These are phyloP conservation scores for Xylaria digitata DNA, from an alignment of 2,329 filamentous ascomycete species.

Conservation along the genomic window DNA sequence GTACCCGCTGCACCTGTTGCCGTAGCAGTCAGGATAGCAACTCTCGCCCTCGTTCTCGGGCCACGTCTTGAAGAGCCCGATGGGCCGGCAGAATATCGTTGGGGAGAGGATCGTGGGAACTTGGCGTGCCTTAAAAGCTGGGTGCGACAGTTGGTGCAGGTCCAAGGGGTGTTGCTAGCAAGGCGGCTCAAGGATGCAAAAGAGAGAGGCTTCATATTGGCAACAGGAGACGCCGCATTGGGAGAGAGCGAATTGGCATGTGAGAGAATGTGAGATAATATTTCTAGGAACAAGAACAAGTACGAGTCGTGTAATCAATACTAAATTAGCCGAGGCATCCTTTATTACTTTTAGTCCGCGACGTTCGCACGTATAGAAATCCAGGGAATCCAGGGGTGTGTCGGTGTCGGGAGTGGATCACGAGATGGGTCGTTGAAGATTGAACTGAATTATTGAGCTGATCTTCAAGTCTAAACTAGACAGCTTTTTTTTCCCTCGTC, in stretches of 20 bases:
- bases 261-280: background rate
- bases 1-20: conserved; percentile 62
- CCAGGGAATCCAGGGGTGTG: conserved; percentile 6
- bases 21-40: conserved; percentile 60
- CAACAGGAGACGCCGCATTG: conserved; percentile 36
- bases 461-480: conserved; percentile 15
- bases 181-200: conserved; percentile 53
- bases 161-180: conserved; percentile 57
- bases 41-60: conserved; percentile 41
- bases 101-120: conserved; percentile 42
- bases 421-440: conserved; percentile 20
- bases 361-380: conserved; percentile 12
- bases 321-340: conserved; percentile 37
- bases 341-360: background rate
- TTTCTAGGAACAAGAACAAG: conserved; percentile 13
- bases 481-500: conserved; percentile 32
- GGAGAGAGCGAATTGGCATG: conserved; percentile 30
- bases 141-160: conserved; percentile 59
- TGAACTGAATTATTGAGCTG: conserved; percentile 43
- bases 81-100: conserved; percentile 43
- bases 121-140: conserved; percentile 53
- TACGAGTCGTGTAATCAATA: conserved; percentile 21
- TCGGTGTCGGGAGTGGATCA: conserved; percentile 20
- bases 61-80: conserved; percentile 43
- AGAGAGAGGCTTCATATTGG: conserved; percentile 57